Percentiles rank a stretch among this genome's conserved stretches.
Evolutionary conservation across 345 rosid species (phyloP).

Genomic region (Eucalyptus coolabah): DNA sequence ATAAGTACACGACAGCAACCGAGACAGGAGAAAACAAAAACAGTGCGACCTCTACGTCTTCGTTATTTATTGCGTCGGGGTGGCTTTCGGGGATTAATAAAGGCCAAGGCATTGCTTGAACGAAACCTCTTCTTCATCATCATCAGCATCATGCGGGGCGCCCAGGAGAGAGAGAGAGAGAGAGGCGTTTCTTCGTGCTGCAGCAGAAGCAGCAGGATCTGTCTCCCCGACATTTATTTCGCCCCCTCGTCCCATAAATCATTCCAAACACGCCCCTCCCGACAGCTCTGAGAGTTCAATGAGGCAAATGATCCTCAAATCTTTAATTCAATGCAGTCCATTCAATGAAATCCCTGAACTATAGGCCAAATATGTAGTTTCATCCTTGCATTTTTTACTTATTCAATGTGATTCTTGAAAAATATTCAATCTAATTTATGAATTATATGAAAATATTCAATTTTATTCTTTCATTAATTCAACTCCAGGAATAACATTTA

Average conservation of each 20-base stretch:
- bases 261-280: background rate
- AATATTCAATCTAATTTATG: no score
- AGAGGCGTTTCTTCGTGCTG: background rate
- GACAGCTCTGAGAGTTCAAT: rapidly evolving
- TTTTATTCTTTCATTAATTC: no score
- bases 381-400: no score
- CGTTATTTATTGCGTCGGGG: background rate
- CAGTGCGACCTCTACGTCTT: background rate
- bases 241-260: background rate
- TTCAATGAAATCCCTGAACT: no score
- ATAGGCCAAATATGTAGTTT: no score
- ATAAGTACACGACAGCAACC: background rate
- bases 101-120: background rate
- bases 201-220: background rate
- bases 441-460: no score
- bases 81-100: background rate
- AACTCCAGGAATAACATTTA: no score
- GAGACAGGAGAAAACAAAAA: background rate
- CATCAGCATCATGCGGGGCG: background rate
- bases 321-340: no score
- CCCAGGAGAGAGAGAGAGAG: background rate
- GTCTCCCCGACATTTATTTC: background rate
- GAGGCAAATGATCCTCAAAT: no score
- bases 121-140: background rate
- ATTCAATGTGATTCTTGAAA: no score